Percentiles rank a stretch among this genome's conserved stretches.
These are phyloP conservation scores for Magnolia kwangsiensis DNA, from an alignment of 164 flowering plant species.

Conservation along the genomic window DNA sequence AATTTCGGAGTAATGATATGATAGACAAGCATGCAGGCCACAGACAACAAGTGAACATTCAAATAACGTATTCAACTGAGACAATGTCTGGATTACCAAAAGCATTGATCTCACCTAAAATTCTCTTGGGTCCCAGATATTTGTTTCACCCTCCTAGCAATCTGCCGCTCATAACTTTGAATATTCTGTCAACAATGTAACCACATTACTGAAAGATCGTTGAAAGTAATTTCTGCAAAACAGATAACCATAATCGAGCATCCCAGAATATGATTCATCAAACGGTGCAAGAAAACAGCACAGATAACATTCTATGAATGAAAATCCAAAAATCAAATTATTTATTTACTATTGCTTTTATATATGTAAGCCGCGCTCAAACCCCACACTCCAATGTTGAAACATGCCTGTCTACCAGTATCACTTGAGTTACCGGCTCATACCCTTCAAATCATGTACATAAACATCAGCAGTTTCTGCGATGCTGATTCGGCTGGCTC, in stretches of 20 bases:
- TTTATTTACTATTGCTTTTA: not conserved
- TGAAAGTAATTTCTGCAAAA: not conserved
- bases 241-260: not conserved
- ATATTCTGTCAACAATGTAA: constrained; percentile 41
- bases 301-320: not conserved
- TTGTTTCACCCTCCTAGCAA: constrained; percentile 49
- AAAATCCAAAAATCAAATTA: too few relatives aligned
- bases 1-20: not conserved
- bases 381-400: not conserved
- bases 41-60: not conserved
- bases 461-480: too few relatives aligned
- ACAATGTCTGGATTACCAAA: not conserved
- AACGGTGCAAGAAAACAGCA: not conserved
- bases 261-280: too few relatives aligned
- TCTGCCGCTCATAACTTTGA: constrained; percentile 40
- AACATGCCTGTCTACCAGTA: too few relatives aligned
- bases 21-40: not conserved
- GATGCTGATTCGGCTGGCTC: too few relatives aligned
- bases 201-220: not conserved
- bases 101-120: constrained; percentile 45
- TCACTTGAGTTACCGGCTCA: too few relatives aligned
- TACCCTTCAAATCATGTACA: too few relatives aligned
- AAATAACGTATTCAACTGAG: too few relatives aligned
- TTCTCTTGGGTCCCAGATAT: constrained; percentile 55
- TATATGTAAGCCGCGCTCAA: not conserved